Evolutionary conservation across 495 filamentous ascomycete species (phyloP).

Genomic region (Podospora tetraspora): DNA sequence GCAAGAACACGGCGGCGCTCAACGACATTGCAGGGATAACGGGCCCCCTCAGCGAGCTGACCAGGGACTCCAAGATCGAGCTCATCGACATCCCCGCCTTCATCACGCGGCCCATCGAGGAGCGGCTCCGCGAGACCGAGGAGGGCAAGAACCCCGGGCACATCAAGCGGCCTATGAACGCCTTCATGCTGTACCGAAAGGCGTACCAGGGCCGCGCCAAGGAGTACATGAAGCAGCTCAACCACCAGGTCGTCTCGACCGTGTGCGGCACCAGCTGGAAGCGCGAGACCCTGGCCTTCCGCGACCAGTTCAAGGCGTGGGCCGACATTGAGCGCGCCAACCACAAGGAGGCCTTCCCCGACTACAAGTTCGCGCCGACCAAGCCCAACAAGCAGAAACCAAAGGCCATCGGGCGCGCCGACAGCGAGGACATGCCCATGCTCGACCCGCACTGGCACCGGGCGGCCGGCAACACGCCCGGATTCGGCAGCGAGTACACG

Average conservation of each 20-base stretch:
- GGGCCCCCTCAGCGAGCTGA: slow-evolving; percentile 72
- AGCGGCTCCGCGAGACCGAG: slow-evolving; percentile 60
- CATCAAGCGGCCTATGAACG: slow-evolving; percentile 92
- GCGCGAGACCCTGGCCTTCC: slow-evolving; percentile 64
- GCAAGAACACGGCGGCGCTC: slow-evolving; percentile 49
- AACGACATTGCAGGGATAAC: slow-evolving; percentile 53
- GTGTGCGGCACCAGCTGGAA: slow-evolving; percentile 83
- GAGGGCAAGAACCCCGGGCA: slow-evolving; percentile 65
- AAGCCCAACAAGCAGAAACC: slow-evolving; percentile 55
- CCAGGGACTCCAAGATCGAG: slow-evolving; percentile 54
- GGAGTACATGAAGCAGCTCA: slow-evolving; percentile 74
- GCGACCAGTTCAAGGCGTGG: slow-evolving; percentile 73
- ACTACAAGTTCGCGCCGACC: slow-evolving; percentile 90
- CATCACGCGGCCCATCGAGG: slow-evolving; percentile 66
- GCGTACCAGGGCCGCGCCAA: slow-evolving; percentile 87
- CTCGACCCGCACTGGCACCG: slow-evolving; percentile 33
- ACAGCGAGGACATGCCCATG: slow-evolving; percentile 33
- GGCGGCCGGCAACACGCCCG: slow-evolving; percentile 20
- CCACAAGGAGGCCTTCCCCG: slow-evolving; percentile 79
- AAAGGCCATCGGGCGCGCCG: slow-evolving; percentile 30
- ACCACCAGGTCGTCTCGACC: slow-evolving; percentile 88
- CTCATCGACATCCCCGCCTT: slow-evolving; percentile 76
- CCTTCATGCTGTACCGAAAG: slow-evolving; percentile 97
- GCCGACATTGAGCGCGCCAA: slow-evolving; percentile 79
- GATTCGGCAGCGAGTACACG: slow-evolving; percentile 33